phyloP scores from a whole-genome alignment of 495 filamentous ascomycete species.

The Aspergillus heteromorphus region DNA sequence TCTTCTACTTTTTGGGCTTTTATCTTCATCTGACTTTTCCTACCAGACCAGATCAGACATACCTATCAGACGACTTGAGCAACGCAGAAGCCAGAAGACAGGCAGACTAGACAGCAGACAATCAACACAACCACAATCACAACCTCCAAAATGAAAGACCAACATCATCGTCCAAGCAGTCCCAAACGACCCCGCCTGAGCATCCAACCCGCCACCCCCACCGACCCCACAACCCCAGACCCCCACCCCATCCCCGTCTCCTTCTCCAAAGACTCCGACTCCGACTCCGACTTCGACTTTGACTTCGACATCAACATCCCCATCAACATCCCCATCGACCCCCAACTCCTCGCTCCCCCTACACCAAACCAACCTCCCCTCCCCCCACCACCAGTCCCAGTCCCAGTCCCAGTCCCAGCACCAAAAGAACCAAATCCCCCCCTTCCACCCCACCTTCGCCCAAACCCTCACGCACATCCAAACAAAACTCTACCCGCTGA shows the following conservation, averaged over 20 bases:
- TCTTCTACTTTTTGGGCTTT: no score
- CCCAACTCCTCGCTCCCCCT: background rate
- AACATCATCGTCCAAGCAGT: background rate
- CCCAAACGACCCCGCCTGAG: background rate
- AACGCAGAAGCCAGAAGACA: no score
- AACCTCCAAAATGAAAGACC: no score
- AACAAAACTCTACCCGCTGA: slow-evolving; percentile 31
- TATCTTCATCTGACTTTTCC: no score
- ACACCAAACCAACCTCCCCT: background rate
- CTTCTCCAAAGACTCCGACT: no score
- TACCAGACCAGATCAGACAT: no score
- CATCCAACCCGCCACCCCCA: background rate
- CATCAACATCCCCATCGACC: background rate
- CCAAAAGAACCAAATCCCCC: slow-evolving; percentile 4
- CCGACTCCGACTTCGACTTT: no score
- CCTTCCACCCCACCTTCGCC: slow-evolving; percentile 10
- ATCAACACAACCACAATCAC: no score
- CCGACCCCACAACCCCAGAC: background rate
- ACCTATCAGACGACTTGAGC: no score
- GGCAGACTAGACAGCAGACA: no score
- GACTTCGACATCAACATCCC: background rate
- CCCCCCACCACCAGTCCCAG: background rate
- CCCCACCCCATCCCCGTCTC: background rate
- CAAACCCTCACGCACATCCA: slow-evolving; percentile 28
- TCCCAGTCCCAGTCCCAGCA: slow-evolving; percentile 1